A percentile compares a stretch with the other conserved stretches of the same genome.
Evolutionary conservation across 495 filamentous ascomycete genomes (phyloP).

Genomic region (Penicillium daleae): DNA sequence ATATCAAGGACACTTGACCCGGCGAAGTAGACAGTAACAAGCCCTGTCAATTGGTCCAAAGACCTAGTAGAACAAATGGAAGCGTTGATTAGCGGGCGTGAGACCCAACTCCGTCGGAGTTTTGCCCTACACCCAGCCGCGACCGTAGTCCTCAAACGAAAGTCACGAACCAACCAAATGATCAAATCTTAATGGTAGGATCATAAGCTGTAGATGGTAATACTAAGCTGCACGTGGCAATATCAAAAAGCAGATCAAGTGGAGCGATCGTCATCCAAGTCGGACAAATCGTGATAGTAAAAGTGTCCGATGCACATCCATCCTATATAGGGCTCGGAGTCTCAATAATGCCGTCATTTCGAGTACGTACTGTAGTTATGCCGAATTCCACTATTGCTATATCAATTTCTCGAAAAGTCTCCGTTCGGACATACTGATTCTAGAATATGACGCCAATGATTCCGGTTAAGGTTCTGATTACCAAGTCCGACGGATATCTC

Average conservation of each 20-base stretch:
- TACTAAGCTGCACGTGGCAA: no score
- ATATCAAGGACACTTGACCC: neutral
- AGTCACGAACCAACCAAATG: no score
- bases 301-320: no score
- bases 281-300: no score
- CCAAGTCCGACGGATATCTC: neutral
- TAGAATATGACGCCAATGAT: no score
- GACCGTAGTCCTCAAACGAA: no score
- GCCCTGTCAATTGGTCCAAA: neutral
- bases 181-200: no score
- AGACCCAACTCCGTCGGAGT: neutral
- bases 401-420: neutral
- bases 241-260: no score
- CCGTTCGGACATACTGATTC: neutral
- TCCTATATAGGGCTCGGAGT: neutral
- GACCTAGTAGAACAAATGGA: neutral
- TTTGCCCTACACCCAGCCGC: no score
- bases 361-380: neutral
- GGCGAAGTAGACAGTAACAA: neutral
- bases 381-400: neutral
- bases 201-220: no score
- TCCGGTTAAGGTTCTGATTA: neutral
- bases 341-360: neutral
- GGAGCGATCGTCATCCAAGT: no score
- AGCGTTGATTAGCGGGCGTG: neutral